A percentile compares a stretch with the other conserved stretches of the same genome.
Conservation (phyloP, 805 yeast species). For the Sugiyamaella boreocaroliniensis region DNA sequence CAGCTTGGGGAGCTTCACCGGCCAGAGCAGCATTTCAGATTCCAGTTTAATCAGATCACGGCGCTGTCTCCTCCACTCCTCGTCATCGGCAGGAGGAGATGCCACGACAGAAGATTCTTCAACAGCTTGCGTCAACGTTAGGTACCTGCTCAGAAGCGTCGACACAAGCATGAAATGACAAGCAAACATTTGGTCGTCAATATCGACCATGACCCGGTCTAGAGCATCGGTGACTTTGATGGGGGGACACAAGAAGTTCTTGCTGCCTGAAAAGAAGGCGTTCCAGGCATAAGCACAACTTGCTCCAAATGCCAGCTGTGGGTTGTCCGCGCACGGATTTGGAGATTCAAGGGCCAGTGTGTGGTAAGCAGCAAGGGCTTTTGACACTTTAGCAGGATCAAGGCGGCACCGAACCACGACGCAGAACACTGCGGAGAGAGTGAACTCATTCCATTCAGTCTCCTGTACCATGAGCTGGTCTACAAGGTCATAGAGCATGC, state of each 20-base stretch:
- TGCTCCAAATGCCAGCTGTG: constrained; percentile 4
- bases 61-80: constrained; percentile 4
- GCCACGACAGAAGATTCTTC: not conserved
- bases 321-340: not conserved
- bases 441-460: constrained; percentile 5
- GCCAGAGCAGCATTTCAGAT: constrained; percentile 16
- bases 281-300: constrained; percentile 10
- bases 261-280: not conserved
- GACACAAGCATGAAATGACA: constrained; percentile 11
- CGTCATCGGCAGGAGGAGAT: not conserved
- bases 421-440: constrained; percentile 7
- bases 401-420: constrained; percentile 2
- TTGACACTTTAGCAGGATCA: not conserved
- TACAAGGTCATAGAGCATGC: constrained; percentile 6
- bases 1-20: constrained; percentile 13
- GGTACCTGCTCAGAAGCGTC: constrained; percentile 5
- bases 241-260: not conserved
- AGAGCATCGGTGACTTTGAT: not conserved
- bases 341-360: not conserved
- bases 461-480: constrained; percentile 6
- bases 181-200: constrained; percentile 10
- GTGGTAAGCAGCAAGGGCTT: constrained; percentile 2
- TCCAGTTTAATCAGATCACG: constrained; percentile 7
- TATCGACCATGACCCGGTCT: not conserved
- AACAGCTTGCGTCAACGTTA: not conserved